These are phyloP conservation scores for Pseudophaeomoniella oleicola DNA, from an alignment of 2,329 filamentous ascomycete species.

Conservation along the genomic window DNA sequence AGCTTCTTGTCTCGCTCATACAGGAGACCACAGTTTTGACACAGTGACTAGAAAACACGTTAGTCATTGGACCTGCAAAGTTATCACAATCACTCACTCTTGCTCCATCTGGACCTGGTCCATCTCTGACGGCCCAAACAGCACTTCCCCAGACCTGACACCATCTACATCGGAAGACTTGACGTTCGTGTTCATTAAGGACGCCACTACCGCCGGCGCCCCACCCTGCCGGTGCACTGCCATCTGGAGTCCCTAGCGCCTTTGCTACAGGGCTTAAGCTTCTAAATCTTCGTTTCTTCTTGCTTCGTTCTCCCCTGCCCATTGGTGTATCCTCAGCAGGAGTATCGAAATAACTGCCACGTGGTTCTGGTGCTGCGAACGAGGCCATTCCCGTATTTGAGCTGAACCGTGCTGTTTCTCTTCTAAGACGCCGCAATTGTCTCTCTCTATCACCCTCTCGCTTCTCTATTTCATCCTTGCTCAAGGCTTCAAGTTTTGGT, in stretches of 20 bases:
- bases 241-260: conserved; percentile 56
- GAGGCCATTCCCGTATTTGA: conserved; percentile 63
- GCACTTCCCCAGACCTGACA: conserved; percentile 78
- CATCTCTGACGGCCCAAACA: conserved; percentile 90
- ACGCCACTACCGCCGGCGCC: conserved; percentile 50
- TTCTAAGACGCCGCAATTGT: conserved; percentile 69
- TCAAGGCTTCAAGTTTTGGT: conserved; percentile 65
- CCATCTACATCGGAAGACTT: conserved; percentile 75
- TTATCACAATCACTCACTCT: conserved; percentile 25
- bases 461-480: conserved; percentile 95
- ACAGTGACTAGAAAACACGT: conserved; percentile 51
- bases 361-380: conserved; percentile 14
- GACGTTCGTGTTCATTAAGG: conserved; percentile 57
- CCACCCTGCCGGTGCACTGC: conserved; percentile 51
- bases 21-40: conserved; percentile 80
- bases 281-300: conserved; percentile 87
- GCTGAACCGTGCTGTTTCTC: conserved; percentile 86
- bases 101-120: conserved; percentile 70
- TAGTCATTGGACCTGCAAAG: conserved; percentile 6
- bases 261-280: conserved; percentile 71
- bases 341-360: conserved; percentile 46
- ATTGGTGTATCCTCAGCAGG: conserved; percentile 55
- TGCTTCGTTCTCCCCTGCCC: conserved; percentile 81
- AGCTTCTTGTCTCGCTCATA: conserved; percentile 79
- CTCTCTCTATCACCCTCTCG: conserved; percentile 87